These are phyloP conservation scores for Martiniozyma asiatica DNA, from an alignment of 1,139 yeast species.

Conservation along the genomic window DNA sequence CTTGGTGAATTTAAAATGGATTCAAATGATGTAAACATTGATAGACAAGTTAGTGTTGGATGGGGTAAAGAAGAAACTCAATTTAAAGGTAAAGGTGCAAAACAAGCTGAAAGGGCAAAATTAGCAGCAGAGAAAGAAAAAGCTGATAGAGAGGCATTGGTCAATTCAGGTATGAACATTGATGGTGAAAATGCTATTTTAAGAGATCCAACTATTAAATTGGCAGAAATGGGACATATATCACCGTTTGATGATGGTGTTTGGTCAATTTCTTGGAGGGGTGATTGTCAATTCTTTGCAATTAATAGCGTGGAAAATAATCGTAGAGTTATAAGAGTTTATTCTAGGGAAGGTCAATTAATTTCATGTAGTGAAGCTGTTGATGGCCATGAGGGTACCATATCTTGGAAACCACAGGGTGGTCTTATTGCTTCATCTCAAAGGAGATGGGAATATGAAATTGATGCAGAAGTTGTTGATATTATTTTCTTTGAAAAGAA, in stretches of 20 bases:
- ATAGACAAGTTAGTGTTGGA: slow-evolving; percentile 90
- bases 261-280: slow-evolving; percentile 74
- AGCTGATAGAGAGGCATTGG: slow-evolving; percentile 44
- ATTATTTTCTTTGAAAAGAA: slow-evolving; percentile 83
- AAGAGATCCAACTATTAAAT: slow-evolving; percentile 87
- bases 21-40: slow-evolving; percentile 47
- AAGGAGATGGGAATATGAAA: slow-evolving; percentile 38
- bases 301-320: slow-evolving; percentile 50
- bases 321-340: slow-evolving; percentile 78
- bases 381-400: slow-evolving; percentile 59
- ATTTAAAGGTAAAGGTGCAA: slow-evolving; percentile 88
- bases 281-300: slow-evolving; percentile 80
- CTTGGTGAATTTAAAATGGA: slow-evolving; percentile 51
- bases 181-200: slow-evolving; percentile 46
- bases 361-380: slow-evolving; percentile 88
- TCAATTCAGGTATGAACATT: slow-evolving; percentile 47
- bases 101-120: slow-evolving; percentile 67
- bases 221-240: slow-evolving; percentile 54
- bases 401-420: slow-evolving; percentile 91
- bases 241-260: slow-evolving; percentile 39
- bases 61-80: slow-evolving; percentile 99
- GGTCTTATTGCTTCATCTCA: slow-evolving; percentile 76
- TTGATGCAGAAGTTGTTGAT: slow-evolving; percentile 35
- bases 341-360: slow-evolving; percentile 63
- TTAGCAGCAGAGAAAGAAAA: too few species aligned